Evolutionary conservation across 192 early-diverging fungal genomes (phyloP).

Genomic region (Pilobolus umbonatus): DNA sequence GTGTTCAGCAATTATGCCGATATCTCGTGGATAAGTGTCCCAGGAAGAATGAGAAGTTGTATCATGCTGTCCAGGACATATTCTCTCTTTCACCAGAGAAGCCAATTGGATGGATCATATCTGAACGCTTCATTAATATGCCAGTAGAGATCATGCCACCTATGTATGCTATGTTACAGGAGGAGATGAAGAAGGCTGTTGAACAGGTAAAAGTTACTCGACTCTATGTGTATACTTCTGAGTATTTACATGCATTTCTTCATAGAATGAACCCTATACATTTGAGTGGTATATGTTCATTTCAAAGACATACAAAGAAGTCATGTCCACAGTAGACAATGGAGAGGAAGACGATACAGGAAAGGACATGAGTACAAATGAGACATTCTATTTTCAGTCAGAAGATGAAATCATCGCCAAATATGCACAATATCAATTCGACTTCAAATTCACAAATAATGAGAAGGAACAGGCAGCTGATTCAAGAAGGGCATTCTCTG

Average conservation of each 20-base stretch:
- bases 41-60: conserved; percentile 34
- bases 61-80: conserved; percentile 31
- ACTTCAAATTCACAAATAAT: conserved; percentile 74
- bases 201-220: conserved; percentile 50
- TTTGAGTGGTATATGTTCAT: conserved; percentile 82
- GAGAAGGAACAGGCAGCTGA: conserved; percentile 60
- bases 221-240: background rate
- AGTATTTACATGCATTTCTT: background rate
- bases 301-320: conserved; percentile 78
- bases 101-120: conserved; percentile 66
- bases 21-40: conserved; percentile 68
- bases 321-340: conserved; percentile 52
- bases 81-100: conserved; percentile 31
- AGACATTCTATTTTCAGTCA: conserved; percentile 75
- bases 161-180: conserved; percentile 85
- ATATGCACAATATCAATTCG: conserved; percentile 68
- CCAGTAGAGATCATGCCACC: conserved; percentile 88
- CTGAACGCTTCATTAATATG: conserved; percentile 94
- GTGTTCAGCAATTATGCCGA: conserved; percentile 44
- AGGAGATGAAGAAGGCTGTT: conserved; percentile 74
- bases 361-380: conserved; percentile 1
- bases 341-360: conserved; percentile 39
- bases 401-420: conserved; percentile 91
- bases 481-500: conserved; percentile 74
- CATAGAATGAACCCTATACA: conserved; percentile 64